Percentiles rank a stretch among this genome's conserved stretches.
Conservation (phyloP, 495 filamentous ascomycete genomes). For the Lasiosphaeris hirsuta region DNA sequence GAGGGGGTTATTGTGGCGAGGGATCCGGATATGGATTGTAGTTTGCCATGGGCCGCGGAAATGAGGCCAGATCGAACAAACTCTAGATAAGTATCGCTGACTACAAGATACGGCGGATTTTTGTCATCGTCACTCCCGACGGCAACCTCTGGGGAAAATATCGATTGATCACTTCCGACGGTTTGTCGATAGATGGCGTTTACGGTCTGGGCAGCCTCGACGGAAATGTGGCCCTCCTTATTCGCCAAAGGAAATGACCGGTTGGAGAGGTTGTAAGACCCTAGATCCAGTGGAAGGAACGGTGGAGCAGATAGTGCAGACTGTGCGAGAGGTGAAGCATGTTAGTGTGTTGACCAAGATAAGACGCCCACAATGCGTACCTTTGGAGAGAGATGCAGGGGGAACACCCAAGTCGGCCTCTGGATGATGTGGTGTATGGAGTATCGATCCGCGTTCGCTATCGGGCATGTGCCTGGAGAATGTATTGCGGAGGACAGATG, state of each 20-base stretch:
- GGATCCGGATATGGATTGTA: constrained; percentile 27
- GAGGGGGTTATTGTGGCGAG: constrained; percentile 36
- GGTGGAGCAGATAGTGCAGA: constrained; percentile 44
- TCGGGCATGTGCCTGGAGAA: constrained; percentile 36
- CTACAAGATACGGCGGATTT: constrained; percentile 59
- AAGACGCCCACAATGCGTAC: constrained; percentile 21
- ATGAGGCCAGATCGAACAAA: constrained; percentile 69
- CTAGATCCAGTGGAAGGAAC: constrained; percentile 75
- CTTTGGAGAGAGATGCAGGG: constrained; percentile 55
- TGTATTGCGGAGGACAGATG: constrained; percentile 59
- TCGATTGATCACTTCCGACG: constrained; percentile 62
- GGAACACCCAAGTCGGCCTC: constrained; percentile 70
- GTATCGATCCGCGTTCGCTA: constrained; percentile 35
- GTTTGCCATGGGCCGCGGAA: constrained; percentile 43
- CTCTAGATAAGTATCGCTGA: constrained; percentile 67
- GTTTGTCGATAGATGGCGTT: constrained; percentile 54
- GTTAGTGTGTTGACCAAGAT: background rate
- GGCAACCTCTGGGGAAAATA: constrained; percentile 43
- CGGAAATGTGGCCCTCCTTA: constrained; percentile 53
- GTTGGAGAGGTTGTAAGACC: constrained; percentile 65
- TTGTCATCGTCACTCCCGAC: constrained; percentile 31
- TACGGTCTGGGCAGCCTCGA: constrained; percentile 47
- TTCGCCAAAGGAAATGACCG: constrained; percentile 57
- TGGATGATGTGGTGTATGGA: constrained; percentile 66
- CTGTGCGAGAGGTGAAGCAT: constrained; percentile 19